Conservation (phyloP, 345 rosid genomes). For the Draba incana region DNA sequence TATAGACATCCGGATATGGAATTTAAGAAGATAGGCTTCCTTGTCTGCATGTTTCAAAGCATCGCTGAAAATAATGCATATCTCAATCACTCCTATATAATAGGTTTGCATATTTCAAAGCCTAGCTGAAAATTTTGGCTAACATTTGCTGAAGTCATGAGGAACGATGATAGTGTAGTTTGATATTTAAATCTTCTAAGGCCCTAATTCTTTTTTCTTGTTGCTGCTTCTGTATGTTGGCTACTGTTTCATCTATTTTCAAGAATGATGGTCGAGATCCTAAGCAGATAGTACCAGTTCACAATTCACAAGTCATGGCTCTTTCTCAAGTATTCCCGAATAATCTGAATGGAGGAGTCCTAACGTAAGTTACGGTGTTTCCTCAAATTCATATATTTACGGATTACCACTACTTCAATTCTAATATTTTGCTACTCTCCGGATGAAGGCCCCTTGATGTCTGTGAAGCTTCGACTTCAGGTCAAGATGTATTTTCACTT, state of each 20-base stretch:
- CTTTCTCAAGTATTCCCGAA: constrained; percentile 86
- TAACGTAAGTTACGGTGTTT: constrained; percentile 65
- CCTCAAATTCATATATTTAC: constrained; percentile 9
- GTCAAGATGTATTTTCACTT: constrained; percentile 60
- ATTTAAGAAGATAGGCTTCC: constrained; percentile 22
- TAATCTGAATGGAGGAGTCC: constrained; percentile 69
- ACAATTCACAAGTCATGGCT: constrained; percentile 80
- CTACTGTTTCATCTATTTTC: constrained; percentile 41
- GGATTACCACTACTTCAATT: constrained; percentile 15
- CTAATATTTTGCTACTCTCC: constrained; percentile 38
- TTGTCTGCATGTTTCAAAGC: constrained; percentile 20
- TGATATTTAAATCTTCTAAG: constrained; percentile 21
- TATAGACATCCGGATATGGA: constrained; percentile 1
- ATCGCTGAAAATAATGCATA: constrained; percentile 17
- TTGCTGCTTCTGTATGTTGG: constrained; percentile 40
- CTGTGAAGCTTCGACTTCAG: constrained; percentile 66
- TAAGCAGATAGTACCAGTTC: constrained; percentile 68
- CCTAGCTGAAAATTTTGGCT: constrained; percentile 23
- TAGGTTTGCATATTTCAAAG: constrained; percentile 9
- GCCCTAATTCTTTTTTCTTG: constrained; percentile 30
- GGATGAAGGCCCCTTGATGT: constrained; percentile 95
- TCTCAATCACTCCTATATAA: constrained; percentile 4
- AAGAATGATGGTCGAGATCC: constrained; percentile 79
- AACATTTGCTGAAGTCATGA: constrained; percentile 10
- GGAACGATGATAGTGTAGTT: constrained; percentile 17